Evolutionary conservation across 495 filamentous ascomycete species (phyloP).

Genomic region (Penicillium tannophilum): DNA sequence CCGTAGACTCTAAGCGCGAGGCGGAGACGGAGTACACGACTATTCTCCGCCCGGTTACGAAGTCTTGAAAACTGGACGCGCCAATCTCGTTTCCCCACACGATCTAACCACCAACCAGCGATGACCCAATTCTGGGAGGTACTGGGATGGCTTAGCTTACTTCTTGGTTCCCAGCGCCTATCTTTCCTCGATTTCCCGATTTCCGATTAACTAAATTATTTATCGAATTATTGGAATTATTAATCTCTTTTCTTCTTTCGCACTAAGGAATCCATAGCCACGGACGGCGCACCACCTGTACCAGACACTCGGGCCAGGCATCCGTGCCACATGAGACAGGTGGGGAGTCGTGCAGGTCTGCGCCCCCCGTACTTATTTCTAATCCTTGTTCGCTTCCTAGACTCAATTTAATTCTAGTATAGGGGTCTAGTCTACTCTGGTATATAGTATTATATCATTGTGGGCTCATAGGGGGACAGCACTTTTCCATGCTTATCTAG

Average conservation of each 20-base stretch:
- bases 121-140: not conserved
- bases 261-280: constrained; percentile 22
- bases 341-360: not conserved
- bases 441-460: not conserved
- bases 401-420: not conserved
- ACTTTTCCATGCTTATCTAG: not conserved
- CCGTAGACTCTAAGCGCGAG: constrained; percentile 15
- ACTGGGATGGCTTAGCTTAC: not conserved
- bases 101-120: constrained; percentile 13
- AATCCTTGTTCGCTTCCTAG: too few relatives aligned
- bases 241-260: constrained; percentile 8
- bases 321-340: constrained; percentile 11
- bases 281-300: constrained; percentile 24
- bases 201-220: too few relatives aligned
- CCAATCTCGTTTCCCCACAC: constrained; percentile 19
- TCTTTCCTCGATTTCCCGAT: not conserved
- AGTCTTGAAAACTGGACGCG: constrained; percentile 5
- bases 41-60: constrained; percentile 9
- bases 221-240: not conserved
- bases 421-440: not conserved
- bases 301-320: constrained; percentile 28
- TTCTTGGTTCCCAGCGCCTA: not conserved
- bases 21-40: constrained; percentile 10
- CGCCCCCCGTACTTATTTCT: too few relatives aligned
- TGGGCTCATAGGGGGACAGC: not conserved